phyloP scores from a whole-genome alignment of 352 stramenopile genomes.

The Pythium periplocum region DNA sequence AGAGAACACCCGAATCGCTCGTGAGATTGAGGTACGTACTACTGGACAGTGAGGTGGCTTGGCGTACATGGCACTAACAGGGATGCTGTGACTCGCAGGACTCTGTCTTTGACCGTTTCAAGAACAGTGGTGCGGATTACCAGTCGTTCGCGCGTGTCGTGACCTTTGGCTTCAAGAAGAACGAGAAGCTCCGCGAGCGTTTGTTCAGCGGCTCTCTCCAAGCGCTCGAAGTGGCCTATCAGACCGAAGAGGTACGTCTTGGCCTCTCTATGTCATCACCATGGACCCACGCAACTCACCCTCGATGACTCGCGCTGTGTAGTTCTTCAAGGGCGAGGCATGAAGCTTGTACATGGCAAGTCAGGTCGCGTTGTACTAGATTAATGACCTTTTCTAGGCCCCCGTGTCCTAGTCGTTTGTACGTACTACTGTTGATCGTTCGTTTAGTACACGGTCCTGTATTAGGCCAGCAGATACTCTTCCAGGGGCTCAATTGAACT shows the following conservation, averaged over 20 bases:
- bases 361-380: background rate
- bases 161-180: slow-evolving; percentile 74
- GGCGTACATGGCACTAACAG: too few relatives aligned
- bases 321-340: slow-evolving; percentile 41
- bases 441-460: too few relatives aligned
- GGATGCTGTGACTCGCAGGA: slow-evolving; percentile 20
- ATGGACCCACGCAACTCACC: too few relatives aligned
- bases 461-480: background rate
- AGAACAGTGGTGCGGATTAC: slow-evolving; percentile 76
- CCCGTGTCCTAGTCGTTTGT: too few relatives aligned
- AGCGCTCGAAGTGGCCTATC: slow-evolving; percentile 69
- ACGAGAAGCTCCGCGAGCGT: slow-evolving; percentile 51
- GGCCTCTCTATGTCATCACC: too few relatives aligned
- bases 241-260: slow-evolving; percentile 53
- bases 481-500: background rate
- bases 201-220: slow-evolving; percentile 61
- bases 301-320: background rate
- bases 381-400: too few relatives aligned
- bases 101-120: slow-evolving; percentile 76
- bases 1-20: slow-evolving; percentile 35
- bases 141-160: slow-evolving; percentile 65
- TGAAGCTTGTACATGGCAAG: slow-evolving; percentile 3
- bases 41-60: too few relatives aligned
- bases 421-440: too few relatives aligned
- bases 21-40: slow-evolving; percentile 58